A percentile compares a stretch with the other conserved stretches of the same genome.
These are phyloP conservation scores for Fraxinus baroniana DNA, from an alignment of 305 asterid genomes.

Conservation along the genomic window DNA sequence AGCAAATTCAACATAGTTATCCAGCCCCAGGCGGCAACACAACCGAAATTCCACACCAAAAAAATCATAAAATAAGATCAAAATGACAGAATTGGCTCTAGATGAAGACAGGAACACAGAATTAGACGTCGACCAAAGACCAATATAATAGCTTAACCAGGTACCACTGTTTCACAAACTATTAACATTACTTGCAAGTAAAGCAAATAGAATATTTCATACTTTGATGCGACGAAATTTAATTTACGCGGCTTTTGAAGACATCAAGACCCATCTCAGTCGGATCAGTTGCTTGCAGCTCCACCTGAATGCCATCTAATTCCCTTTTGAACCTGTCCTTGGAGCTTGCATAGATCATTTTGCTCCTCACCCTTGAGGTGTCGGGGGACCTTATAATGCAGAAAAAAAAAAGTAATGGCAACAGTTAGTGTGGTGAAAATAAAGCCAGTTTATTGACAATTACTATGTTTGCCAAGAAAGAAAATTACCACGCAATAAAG, in stretches of 20 bases:
- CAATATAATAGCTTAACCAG: neutral
- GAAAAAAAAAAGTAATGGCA: neutral
- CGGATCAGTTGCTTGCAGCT: conserved; percentile 54
- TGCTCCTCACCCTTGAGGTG: conserved; percentile 38
- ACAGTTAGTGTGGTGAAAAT: neutral
- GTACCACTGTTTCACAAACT: conserved; percentile 4
- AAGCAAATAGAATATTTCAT: neutral
- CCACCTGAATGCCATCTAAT: conserved; percentile 52
- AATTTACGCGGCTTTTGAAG: conserved; percentile 27
- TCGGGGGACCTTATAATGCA: conserved; percentile 41
- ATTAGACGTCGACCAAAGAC: neutral
- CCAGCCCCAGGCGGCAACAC: neutral
- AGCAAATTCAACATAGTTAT: conserved; percentile 24
- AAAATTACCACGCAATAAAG: conserved; percentile 44
- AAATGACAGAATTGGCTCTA: neutral
- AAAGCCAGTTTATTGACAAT: neutral
- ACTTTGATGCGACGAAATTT: neutral
- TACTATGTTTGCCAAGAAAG: neutral
- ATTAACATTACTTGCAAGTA: neutral
- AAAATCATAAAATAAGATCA: neutral
- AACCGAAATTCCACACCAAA: neutral
- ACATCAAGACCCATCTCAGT: conserved; percentile 56
- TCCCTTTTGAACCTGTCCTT: conserved; percentile 56
- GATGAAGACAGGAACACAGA: neutral
- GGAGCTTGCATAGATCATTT: conserved; percentile 56